phyloP scores from a whole-genome alignment of 2,329 filamentous ascomycete species.

The Penicillium sp. region DNA sequence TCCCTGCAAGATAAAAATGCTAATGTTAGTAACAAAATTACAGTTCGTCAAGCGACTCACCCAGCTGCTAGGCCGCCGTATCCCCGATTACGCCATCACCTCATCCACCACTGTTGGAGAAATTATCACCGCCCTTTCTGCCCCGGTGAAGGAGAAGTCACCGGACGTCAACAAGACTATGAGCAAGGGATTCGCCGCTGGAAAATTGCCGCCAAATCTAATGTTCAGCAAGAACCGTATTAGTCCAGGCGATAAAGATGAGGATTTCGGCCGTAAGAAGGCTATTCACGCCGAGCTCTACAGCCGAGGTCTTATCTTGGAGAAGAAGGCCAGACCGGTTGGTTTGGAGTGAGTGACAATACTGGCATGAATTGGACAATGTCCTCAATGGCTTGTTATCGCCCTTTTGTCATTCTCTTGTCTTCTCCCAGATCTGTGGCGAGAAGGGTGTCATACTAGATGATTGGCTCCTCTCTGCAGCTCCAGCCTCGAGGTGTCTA shows the following conservation, averaged over 20 bases:
- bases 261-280: conserved; percentile 72
- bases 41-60: conserved; percentile 78
- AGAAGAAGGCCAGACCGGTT: not conserved
- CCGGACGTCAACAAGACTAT: conserved; percentile 54
- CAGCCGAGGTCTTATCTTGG: conserved; percentile 59
- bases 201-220: conserved; percentile 64
- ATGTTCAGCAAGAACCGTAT: conserved; percentile 62
- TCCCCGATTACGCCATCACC: conserved; percentile 68
- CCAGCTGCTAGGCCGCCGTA: conserved; percentile 72
- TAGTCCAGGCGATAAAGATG: conserved; percentile 70
- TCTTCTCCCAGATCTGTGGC: too few relatives aligned
- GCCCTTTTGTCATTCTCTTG: too few relatives aligned
- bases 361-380: not conserved
- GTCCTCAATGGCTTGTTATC: not conserved
- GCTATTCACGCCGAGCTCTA: conserved; percentile 68
- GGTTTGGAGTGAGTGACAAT: not conserved
- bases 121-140: conserved; percentile 43
- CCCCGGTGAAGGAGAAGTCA: conserved; percentile 42
- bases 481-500: conserved; percentile 3
- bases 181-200: conserved; percentile 37
- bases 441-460: too few relatives aligned
- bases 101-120: conserved; percentile 54
- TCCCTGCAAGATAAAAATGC: not conserved
- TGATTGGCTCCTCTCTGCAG: too few relatives aligned
- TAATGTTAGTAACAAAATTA: conserved; percentile 9